phyloP scores from a whole-genome alignment of 352 stramenopile genomes.

The Thraustochytrium sp. region DNA sequence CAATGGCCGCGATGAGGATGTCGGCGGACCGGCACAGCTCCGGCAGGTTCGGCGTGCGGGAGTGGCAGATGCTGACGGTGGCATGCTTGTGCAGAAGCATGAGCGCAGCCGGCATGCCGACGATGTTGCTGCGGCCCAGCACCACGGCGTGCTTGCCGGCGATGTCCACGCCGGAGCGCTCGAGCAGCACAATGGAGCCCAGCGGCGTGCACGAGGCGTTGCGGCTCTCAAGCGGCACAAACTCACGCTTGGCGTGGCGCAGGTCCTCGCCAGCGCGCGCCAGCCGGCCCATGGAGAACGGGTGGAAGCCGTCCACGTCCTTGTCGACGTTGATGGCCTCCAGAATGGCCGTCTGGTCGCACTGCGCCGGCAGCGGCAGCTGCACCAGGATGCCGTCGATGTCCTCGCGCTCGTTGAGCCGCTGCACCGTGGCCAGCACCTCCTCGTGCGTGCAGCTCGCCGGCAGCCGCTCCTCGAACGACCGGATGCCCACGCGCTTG shows the following conservation, averaged over 20 bases:
- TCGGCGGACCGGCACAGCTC: constrained; percentile 82
- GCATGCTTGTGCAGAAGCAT: constrained; percentile 90
- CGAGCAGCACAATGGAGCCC: constrained; percentile 31
- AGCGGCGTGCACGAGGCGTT: constrained; percentile 80
- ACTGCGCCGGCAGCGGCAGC: constrained; percentile 85
- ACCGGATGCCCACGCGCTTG: constrained; percentile 80
- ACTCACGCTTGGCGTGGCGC: constrained; percentile 62
- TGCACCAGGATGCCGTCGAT: constrained; percentile 54
- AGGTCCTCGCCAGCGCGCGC: constrained; percentile 72
- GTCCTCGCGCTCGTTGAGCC: constrained; percentile 50
- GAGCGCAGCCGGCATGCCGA: constrained; percentile 90
- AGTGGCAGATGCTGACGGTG: constrained; percentile 96
- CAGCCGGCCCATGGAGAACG: constrained; percentile 89
- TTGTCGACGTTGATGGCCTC: constrained; percentile 83
- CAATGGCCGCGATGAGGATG: constrained; percentile 92
- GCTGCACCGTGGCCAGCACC: constrained; percentile 50
- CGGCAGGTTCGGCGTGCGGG: constrained; percentile 78
- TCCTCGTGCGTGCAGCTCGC: constrained; percentile 59
- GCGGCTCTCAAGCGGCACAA: constrained; percentile 58
- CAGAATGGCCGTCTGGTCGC: constrained; percentile 86
- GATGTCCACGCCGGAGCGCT: constrained; percentile 1
- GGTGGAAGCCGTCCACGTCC: constrained; percentile 97
- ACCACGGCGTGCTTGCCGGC: constrained; percentile 89
- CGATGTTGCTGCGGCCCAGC: constrained; percentile 91
- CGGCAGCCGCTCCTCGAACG: constrained; percentile 68